Base-by-base conservation (phyloP, 1,284 basidiomycete species). In the Athelia psychrophila region DNA sequence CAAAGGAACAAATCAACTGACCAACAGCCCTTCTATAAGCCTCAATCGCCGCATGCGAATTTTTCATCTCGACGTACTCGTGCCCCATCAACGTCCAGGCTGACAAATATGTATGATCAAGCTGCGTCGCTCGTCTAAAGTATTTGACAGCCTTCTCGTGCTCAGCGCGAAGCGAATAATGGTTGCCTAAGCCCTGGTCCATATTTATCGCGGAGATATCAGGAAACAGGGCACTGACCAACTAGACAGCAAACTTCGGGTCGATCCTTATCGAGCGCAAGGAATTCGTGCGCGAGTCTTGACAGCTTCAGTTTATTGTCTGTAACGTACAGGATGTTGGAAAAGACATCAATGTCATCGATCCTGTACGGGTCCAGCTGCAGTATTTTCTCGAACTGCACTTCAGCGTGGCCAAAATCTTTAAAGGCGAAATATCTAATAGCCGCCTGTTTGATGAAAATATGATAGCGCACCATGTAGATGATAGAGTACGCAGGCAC, bases 1-100 rank as follows among this genome's bases (percentile, higher is more conserved):
- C 25, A 27, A 50, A 50, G 18, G 25, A 51, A 49, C 51, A 15
- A 32, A 44, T 48, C n/a, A 44, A 71, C 88, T 54, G 68, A 94
- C 94, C 93, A 54, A 98, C 87, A 51, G 96, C 97, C 64, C 94
- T 83, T 47, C 97, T 83, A 71, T 99, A 99, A 24, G 95, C 93
- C 71, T 98, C 97, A 51, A 98, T 96, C 1, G 97, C 97, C 2
- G 97, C 96, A 75, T 98, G 95, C 16, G 93, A 93, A 70, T 99
- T 99, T 72, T 98, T 98, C 81, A 98, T 86, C 73, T 99, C 97
- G 51, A 99, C 90, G 64, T 94, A 99, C 69, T 98, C 97, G 69
- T 99, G 97, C 0, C 97, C 97, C 88, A 99, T 94, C 56, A 99
- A 71, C n/a, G 96, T 98, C 97, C 97, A 99, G 3, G 97, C 97